Evolutionary conservation across 2,329 filamentous ascomycete genomes (phyloP), one percentile per base, ranked within the genome.

Genomic region (Incumbomyces lentus): DNA sequence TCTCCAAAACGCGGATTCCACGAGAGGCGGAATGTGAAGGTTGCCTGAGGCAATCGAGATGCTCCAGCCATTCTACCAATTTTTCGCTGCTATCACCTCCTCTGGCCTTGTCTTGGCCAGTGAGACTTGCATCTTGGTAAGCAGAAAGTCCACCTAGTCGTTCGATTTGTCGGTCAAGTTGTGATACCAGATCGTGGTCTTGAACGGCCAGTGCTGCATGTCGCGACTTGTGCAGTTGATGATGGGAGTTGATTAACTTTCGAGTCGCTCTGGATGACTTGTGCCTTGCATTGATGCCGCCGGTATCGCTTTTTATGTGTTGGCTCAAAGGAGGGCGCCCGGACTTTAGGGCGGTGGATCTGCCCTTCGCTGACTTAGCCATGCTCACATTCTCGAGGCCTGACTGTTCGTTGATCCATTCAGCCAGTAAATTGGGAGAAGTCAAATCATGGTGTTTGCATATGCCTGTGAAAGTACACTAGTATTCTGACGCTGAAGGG

Each of bases 1-100:
- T 81, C 65, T 98, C 92, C 6, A 98, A 78, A 68, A 96, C 79
- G 16, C 73, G 76, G 33, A 86, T 63, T 6, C 22, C 48, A 11
- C 18, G 14, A 14, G n/a, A 33, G 8, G 22, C 32, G 2, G 13
- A 10, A 8, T 22, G n/a, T 5, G 12, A 22, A 5, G 52, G 50
- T 5, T 49, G 42, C 14, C 67, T 44, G 26, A 57, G 53, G 1
- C 62, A 60, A 34, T 34, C 10, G 17, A 29, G 29, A n/a, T 46
- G 19, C 17, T 54, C 52, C 26, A 82, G 64, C 79, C 79, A 82
- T 49, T 78, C 67, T 36, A 82, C 64, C 3, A 82, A 64, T 5
- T 78, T 60, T 45, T 70, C 73, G 51, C 75, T 79, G 1, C 77
- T 78, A 59, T 82, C 79, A n/a, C 79, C 79, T 30, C 79, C 79